A percentile compares a stretch with the other conserved stretches of the same genome.
Conservation (phyloP, 75 land plant genomes). For the Ceratopteris richardii region DNA sequence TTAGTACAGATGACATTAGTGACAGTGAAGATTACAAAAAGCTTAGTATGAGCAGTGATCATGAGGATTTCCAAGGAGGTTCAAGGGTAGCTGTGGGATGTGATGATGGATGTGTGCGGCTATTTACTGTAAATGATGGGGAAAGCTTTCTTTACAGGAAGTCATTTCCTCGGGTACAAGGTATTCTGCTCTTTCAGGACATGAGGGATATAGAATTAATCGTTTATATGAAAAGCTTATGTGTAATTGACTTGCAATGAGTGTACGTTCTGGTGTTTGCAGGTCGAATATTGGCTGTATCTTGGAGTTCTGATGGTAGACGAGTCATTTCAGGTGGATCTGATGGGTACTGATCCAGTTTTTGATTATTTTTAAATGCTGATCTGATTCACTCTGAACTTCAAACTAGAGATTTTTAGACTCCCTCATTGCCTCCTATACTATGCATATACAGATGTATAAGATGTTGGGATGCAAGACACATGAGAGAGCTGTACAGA, state of each 20-base stretch:
- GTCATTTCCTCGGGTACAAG: conserved; percentile 87
- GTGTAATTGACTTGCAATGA: no score
- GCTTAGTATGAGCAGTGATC: background rate
- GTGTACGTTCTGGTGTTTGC: conserved; percentile 1
- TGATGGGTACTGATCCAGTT: conserved; percentile 67
- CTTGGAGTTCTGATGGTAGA: conserved; percentile 67
- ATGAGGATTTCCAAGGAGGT: conserved; percentile 21
- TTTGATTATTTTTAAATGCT: background rate
- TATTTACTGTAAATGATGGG: conserved; percentile 46
- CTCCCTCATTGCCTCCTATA: no score
- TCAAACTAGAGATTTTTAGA: no score
- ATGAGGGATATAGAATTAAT: no score
- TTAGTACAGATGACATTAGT: conserved; percentile 24
- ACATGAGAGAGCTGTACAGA: conserved; percentile 58
- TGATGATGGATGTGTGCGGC: conserved; percentile 90
- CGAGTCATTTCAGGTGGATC: conserved; percentile 76
- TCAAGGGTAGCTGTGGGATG: conserved; percentile 66
- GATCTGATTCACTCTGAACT: no score
- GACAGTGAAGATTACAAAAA: conserved; percentile 38
- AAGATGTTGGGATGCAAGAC: conserved; percentile 79
- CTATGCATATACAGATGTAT: conserved; percentile 59
- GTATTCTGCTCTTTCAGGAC: no score
- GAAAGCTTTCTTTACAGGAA: conserved; percentile 40
- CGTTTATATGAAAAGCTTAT: no score
- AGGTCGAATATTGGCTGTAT: conserved; percentile 83